A percentile compares a stretch with the other conserved stretches of the same genome.
Conservation (phyloP, 345 rosid species). For the Citrus reticulata region DNA sequence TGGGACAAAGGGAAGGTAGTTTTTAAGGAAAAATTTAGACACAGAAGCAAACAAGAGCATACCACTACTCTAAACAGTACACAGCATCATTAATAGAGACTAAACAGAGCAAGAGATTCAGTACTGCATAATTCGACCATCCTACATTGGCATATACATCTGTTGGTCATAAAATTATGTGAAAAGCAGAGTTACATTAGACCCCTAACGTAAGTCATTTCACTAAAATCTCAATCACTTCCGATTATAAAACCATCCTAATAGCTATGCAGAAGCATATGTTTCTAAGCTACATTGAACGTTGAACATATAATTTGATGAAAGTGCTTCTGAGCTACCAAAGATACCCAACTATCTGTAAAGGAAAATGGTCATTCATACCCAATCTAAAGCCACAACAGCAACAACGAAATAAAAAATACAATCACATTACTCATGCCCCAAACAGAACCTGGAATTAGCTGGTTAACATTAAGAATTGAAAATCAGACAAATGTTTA, state of each 20-base stretch:
- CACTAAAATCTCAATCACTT: background rate
- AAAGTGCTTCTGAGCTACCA: background rate
- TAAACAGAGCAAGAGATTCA: background rate
- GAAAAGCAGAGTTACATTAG: background rate
- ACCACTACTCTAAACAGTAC: background rate
- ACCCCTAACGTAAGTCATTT: background rate
- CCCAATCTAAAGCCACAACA: background rate
- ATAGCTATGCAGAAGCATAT: background rate
- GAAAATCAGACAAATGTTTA: background rate
- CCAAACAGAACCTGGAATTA: background rate
- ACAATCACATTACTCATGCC: background rate
- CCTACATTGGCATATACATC: background rate
- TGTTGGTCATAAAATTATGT: background rate
- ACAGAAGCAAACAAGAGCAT: background rate
- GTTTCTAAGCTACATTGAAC: background rate
- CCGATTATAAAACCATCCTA: background rate
- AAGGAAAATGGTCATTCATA: background rate
- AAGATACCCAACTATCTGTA: background rate
- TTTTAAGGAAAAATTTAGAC: background rate
- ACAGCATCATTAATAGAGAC: background rate
- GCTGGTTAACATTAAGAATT: background rate
- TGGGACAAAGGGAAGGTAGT: background rate
- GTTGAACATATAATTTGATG: background rate
- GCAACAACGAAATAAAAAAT: background rate
- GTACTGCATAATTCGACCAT: background rate